Evolutionary conservation across 345 rosid species (phyloP), one percentile per base, ranked within the genome.

Genomic region (Citrus australasica): DNA sequence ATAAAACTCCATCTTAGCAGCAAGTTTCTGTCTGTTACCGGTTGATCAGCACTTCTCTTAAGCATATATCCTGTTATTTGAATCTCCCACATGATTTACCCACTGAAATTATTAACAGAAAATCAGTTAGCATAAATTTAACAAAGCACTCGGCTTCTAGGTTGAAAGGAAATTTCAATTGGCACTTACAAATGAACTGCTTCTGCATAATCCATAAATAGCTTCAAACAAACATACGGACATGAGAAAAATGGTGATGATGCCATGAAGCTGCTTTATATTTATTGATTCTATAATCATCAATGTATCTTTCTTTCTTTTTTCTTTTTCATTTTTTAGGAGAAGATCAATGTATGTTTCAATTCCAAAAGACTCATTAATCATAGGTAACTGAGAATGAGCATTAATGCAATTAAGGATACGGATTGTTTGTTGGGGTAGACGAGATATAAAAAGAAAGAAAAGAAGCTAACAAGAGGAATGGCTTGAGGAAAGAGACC

Each of bases 41-140:
- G 72, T 74, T 79, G 83, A 88, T 84, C 27, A 7, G 64, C 63
- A 4, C 65, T 28, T 84, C 82, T 27, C 51, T 3, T 2, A 21
- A 13, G 86, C 90, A 42, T 35, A 72, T 68, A 87, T 86, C 14
- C 83, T 38, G 78, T 87, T 86, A 6, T 11, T n/a, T 27, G 83
- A 55, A 60, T 84, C 78, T 11, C 82, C 87, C 22, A 90, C 85
- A 17, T 83, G 92, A 76, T 83, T 87, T 78, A 77, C 46, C 92
- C 89, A 89, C 86, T 88, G 76, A 76, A 76, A 77, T 1, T 27
- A 67, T 21, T 4, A 25, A 71, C 16, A 22, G 10, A 30, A 3
- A 7, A 25, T 7, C 62, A 51, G 16, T 69, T 46, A 71, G 10
- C 24, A 10, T 17, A 71, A 46, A 46, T 46, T 46, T 4, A 25